Evolutionary conservation across 2,329 filamentous ascomycete genomes (phyloP).

Genomic region (Xylaria digitata): DNA sequence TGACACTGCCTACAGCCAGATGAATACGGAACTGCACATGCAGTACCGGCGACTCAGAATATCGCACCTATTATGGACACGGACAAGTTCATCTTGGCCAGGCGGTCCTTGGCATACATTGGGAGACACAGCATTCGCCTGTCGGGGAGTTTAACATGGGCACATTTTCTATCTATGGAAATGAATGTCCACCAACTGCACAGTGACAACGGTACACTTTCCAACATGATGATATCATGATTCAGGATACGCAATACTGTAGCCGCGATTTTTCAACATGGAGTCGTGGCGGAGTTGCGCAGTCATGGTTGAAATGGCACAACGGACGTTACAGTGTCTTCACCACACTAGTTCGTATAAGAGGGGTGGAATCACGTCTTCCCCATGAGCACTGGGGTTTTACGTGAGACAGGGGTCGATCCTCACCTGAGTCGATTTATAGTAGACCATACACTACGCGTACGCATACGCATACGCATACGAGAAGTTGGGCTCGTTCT

Average conservation of each 20-base stretch:
- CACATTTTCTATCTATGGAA: neutral
- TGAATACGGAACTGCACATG: conserved; percentile 1
- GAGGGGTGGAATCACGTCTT: conserved; percentile 8
- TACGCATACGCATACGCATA: too few relatives aligned
- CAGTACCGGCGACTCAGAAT: neutral
- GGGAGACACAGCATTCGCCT: conserved; percentile 6
- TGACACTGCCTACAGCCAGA: neutral
- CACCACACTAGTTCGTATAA: conserved; percentile 5
- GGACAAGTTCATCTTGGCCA: neutral
- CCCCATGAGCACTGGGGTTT: conserved; percentile 5
- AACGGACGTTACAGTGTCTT: conserved; percentile 7
- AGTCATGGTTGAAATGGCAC: conserved; percentile 4
- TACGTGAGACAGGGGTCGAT: conserved; percentile 18
- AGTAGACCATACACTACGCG: conserved; percentile 12
- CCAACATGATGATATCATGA: conserved; percentile 1
- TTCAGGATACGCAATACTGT: conserved; percentile 2
- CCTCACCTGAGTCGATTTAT: conserved; percentile 1
- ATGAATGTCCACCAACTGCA: conserved; percentile 5
- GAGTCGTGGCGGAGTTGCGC: conserved; percentile 1
- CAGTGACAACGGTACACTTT: neutral
- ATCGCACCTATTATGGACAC: neutral
- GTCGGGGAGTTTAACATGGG: neutral
- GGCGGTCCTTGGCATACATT: neutral
- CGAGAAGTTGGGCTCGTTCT: conserved; percentile 11
- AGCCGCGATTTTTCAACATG: conserved; percentile 22